These are phyloP conservation scores for Coemansia sp. DNA, from an alignment of 192 early-diverging fungal genomes.

Conservation along the genomic window DNA sequence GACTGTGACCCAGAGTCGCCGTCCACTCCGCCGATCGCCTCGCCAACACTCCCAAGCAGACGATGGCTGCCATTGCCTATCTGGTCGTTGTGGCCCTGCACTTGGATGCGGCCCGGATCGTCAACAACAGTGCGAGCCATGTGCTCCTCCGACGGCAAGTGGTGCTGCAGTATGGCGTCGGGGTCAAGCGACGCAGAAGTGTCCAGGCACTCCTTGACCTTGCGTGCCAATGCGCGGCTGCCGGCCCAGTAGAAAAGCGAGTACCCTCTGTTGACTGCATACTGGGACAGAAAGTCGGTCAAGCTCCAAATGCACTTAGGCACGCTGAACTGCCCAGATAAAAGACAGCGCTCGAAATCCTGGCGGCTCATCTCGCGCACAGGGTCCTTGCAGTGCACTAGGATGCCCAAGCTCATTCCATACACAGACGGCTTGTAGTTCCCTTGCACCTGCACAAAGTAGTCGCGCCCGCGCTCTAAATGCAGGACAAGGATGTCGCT, in stretches of 20 bases:
- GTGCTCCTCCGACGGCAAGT: constrained; percentile 22
- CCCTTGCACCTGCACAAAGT: constrained; percentile 78
- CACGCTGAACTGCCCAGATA: constrained; percentile 52
- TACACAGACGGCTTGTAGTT: constrained; percentile 74
- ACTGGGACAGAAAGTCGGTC: constrained; percentile 50
- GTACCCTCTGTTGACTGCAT: constrained; percentile 33
- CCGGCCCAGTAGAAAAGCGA: constrained; percentile 55
- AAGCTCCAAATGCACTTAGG: constrained; percentile 48
- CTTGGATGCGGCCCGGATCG: constrained; percentile 3
- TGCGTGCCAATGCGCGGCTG: constrained; percentile 62
- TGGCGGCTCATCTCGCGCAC: constrained; percentile 57
- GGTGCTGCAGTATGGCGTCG: constrained; percentile 26
- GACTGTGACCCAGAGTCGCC: constrained; percentile 6
- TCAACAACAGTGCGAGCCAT: constrained; percentile 30
- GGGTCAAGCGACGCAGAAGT: constrained; percentile 53
- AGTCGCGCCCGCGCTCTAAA: constrained; percentile 79
- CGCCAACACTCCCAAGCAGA: background rate
- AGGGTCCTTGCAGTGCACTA: constrained; percentile 64
- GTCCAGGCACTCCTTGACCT: constrained; percentile 83
- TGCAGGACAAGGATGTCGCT: constrained; percentile 71
- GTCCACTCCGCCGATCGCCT: background rate
- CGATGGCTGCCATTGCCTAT: background rate
- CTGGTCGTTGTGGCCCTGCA: background rate
- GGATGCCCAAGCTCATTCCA: constrained; percentile 68
- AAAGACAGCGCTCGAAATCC: constrained; percentile 48